These are phyloP conservation scores for Zygotorulaspora mrakii DNA, from an alignment of 1,139 yeast species.

Conservation along the genomic window DNA sequence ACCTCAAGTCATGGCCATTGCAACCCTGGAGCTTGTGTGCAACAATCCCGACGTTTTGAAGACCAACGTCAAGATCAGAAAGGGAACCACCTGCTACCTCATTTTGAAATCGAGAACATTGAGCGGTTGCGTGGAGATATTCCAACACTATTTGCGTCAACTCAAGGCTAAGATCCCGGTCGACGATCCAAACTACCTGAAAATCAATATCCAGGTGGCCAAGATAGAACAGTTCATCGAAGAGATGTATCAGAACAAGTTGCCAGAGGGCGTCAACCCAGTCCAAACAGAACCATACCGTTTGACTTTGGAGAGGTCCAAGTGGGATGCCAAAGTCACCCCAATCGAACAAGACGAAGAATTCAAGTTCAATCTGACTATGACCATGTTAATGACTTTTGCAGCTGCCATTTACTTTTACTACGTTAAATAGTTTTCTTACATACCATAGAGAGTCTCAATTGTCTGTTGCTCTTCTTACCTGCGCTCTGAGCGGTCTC, in stretches of 20 bases:
- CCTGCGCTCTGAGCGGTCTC: neutral
- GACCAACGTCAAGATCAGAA: slow-evolving; percentile 78
- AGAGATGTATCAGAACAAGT: slow-evolving; percentile 57
- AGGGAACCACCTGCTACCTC: slow-evolving; percentile 81
- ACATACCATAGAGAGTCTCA: neutral
- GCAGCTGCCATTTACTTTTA: slow-evolving; percentile 18
- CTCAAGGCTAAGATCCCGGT: slow-evolving; percentile 80
- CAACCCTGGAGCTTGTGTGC: slow-evolving; percentile 82
- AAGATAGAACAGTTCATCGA: slow-evolving; percentile 85
- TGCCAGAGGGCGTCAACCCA: slow-evolving; percentile 45
- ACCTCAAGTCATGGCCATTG: slow-evolving; percentile 98
- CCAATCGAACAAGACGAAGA: slow-evolving; percentile 32
- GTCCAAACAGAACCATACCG: slow-evolving; percentile 39
- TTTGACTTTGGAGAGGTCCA: slow-evolving; percentile 39
- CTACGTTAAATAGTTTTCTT: slow-evolving; percentile 5
- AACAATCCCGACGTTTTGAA: slow-evolving; percentile 73
- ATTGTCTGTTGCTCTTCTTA: neutral
- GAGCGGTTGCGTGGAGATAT: slow-evolving; percentile 70
- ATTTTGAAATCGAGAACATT: slow-evolving; percentile 72
- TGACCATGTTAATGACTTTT: slow-evolving; percentile 19
- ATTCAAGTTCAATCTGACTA: slow-evolving; percentile 27
- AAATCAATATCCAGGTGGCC: slow-evolving; percentile 80
- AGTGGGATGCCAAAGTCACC: slow-evolving; percentile 31
- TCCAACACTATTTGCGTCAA: slow-evolving; percentile 65
- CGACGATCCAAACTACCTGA: slow-evolving; percentile 80